phyloP scores from a whole-genome alignment of 805 yeast genomes.

The Metschnikowia anglica region DNA sequence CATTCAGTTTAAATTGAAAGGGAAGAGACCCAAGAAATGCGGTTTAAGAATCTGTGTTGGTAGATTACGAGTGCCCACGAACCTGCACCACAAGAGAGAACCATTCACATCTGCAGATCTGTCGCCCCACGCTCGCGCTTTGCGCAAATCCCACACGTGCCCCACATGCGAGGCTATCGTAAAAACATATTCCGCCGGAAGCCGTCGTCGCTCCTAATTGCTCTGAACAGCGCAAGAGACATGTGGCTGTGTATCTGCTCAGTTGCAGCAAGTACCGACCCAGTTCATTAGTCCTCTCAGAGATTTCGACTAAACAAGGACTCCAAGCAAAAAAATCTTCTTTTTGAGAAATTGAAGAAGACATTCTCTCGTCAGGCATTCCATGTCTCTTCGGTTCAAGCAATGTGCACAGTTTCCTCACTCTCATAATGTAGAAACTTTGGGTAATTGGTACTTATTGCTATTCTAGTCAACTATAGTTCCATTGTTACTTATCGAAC shows the following conservation, averaged over 20 bases:
- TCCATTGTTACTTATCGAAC: too few species aligned
- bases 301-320: too few species aligned
- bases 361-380: too few species aligned
- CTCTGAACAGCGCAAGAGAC: not conserved
- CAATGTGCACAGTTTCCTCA: too few species aligned
- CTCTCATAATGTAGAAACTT: too few species aligned
- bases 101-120: constrained; percentile 3
- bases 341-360: too few species aligned
- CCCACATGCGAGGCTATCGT: not conserved
- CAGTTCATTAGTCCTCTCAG: too few species aligned
- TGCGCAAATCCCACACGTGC: not conserved
- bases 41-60: not conserved
- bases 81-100: constrained; percentile 2
- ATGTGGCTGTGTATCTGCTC: not conserved
- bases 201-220: not conserved
- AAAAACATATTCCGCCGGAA: not conserved
- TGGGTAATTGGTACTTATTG: too few species aligned
- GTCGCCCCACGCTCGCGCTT: not conserved
- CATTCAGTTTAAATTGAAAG: not conserved
- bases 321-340: too few species aligned
- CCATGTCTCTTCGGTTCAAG: too few species aligned
- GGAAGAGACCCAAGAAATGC: not conserved
- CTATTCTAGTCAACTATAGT: too few species aligned
- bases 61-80: not conserved
- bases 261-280: not conserved